phyloP scores from a whole-genome alignment of 768 basidiomycete species.

The Amanita subjunquillea region DNA sequence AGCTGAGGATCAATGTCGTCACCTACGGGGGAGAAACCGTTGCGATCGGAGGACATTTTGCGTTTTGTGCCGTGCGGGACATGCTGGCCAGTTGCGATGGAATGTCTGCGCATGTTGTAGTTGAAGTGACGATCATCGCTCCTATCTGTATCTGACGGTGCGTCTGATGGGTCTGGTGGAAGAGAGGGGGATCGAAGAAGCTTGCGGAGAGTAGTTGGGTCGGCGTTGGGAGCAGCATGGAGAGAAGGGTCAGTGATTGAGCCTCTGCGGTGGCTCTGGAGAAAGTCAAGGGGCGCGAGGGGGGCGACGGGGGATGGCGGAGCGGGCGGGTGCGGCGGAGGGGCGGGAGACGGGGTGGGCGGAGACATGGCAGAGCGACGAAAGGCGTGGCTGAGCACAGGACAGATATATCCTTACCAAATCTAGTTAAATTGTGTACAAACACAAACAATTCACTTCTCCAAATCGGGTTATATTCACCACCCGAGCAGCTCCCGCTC shows the following conservation, averaged over 20 bases:
- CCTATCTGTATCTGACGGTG: slow-evolving; percentile 26
- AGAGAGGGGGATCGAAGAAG: slow-evolving; percentile 48
- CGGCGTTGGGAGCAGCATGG: slow-evolving; percentile 40
- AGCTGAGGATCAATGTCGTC: slow-evolving; percentile 63
- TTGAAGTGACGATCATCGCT: slow-evolving; percentile 34
- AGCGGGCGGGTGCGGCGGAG: slow-evolving; percentile 15
- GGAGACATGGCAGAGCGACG: slow-evolving; percentile 2
- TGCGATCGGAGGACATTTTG: slow-evolving; percentile 70
- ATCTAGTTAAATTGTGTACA: slow-evolving; percentile 12
- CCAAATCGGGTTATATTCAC: slow-evolving; percentile 14
- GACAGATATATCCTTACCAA: neutral
- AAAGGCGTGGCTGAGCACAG: slow-evolving; percentile 7
- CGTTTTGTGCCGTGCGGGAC: slow-evolving; percentile 62
- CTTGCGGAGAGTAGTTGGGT: slow-evolving; percentile 38
- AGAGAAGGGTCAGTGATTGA: slow-evolving; percentile 79
- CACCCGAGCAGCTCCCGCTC: slow-evolving; percentile 22
- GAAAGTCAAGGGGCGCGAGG: slow-evolving; percentile 66
- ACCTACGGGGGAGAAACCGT: slow-evolving; percentile 35
- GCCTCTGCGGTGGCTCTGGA: slow-evolving; percentile 74
- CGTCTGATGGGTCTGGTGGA: slow-evolving; percentile 17
- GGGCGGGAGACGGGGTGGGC: slow-evolving; percentile 1
- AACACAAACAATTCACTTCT: slow-evolving; percentile 16
- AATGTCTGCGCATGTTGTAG: slow-evolving; percentile 63
- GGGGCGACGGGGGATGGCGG: slow-evolving; percentile 47
- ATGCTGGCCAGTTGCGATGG: slow-evolving; percentile 51